These are phyloP conservation scores for Solanum pimpinellifolium DNA, from an alignment of 257 asterid species.

Conservation along the genomic window DNA sequence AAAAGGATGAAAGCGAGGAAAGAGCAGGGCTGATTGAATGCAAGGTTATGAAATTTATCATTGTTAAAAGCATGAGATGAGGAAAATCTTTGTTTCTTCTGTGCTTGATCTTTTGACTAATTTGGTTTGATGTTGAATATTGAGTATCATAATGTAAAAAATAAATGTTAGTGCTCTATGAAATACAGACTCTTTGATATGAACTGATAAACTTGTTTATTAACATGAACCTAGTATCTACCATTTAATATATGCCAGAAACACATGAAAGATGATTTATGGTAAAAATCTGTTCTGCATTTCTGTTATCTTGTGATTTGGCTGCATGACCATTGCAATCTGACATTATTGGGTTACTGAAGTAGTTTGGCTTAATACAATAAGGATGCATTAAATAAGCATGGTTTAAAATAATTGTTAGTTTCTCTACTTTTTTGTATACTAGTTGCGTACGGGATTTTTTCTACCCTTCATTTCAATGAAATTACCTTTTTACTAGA, in stretches of 20 bases:
- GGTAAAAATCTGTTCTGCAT: not conserved
- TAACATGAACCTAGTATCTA: not conserved
- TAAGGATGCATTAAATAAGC: not conserved
- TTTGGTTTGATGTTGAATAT: not conserved
- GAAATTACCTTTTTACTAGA: not conserved
- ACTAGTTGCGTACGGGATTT: not conserved
- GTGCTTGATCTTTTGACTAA: not conserved
- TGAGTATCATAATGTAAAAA: not conserved
- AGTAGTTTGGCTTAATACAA: not conserved
- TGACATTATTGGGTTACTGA: not conserved
- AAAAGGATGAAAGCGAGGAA: constrained; percentile 31
- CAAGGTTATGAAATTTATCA: constrained; percentile 39
- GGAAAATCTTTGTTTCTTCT: not conserved
- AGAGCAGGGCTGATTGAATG: constrained; percentile 47
- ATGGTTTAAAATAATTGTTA: not conserved
- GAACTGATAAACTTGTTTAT: not conserved
- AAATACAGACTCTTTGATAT: not conserved
- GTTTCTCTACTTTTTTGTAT: not conserved
- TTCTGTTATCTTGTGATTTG: not conserved
- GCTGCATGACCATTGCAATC: not conserved
- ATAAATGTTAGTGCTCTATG: not conserved
- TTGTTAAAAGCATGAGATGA: not conserved
- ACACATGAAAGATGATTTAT: not conserved
- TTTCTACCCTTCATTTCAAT: not conserved
- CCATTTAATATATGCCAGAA: not conserved